Percentiles rank a stretch among this genome's conserved stretches.
phyloP scores from a whole-genome alignment of 2,329 filamentous ascomycete genomes.

The Neocucurbitaria cava region DNA sequence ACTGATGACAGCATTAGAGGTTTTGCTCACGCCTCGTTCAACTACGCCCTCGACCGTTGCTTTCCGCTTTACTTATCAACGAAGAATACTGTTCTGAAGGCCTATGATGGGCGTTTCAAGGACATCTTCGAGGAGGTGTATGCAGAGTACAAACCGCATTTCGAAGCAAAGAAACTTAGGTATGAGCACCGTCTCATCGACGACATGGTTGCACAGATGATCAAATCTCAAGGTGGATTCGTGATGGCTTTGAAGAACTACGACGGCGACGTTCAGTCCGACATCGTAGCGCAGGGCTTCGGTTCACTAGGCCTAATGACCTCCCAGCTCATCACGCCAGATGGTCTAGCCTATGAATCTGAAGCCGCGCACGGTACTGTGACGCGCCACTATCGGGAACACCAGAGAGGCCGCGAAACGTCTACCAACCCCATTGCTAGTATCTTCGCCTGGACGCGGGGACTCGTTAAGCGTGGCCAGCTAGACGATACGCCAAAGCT shows the following conservation, averaged over 20 bases:
- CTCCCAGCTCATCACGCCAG: constrained; percentile 93
- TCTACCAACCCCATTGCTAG: constrained; percentile 98
- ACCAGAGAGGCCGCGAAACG: constrained; percentile 97
- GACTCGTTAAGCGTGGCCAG: constrained; percentile 89
- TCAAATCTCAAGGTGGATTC: constrained; percentile 96
- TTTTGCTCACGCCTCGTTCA: constrained; percentile 96
- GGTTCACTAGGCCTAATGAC: constrained; percentile 98
- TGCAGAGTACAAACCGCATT: constrained; percentile 86
- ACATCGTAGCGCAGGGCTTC: constrained; percentile 97
- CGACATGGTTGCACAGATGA: constrained; percentile 99
- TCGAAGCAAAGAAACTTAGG: constrained; percentile 94
- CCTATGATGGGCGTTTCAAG: constrained; percentile 98
- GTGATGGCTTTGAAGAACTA: constrained; percentile 99
- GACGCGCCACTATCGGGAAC: constrained; percentile 97
- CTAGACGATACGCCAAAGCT: constrained; percentile 93
- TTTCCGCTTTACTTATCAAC: constrained; percentile 99
- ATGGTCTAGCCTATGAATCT: constrained; percentile 95
- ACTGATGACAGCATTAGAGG: constrained; percentile 93
- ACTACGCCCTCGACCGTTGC: constrained; percentile 85
- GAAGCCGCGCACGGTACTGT: constrained; percentile 98
- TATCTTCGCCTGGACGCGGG: constrained; percentile 98
- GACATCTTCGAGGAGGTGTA: constrained; percentile 99
- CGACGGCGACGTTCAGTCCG: constrained; percentile 98
- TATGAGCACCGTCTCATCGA: constrained; percentile 99
- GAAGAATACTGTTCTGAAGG: constrained; percentile 99